These are phyloP conservation scores for Wickerhamiella azymoides DNA, from an alignment of 805 yeast genomes.

Conservation along the genomic window DNA sequence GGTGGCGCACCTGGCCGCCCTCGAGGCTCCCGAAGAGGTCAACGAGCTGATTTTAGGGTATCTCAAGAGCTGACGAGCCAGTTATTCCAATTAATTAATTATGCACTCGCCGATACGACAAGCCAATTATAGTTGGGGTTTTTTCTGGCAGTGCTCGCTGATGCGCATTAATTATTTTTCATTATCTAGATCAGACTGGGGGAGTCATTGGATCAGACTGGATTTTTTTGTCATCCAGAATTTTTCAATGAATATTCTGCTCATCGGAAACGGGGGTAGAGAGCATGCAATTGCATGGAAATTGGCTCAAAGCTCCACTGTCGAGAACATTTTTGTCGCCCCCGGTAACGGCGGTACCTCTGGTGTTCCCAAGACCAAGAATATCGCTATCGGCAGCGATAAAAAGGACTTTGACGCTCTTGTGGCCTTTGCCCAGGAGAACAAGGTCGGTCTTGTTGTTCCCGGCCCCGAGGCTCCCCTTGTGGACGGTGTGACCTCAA, in stretches of 20 bases:
- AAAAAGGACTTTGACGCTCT: slow-evolving; percentile 55
- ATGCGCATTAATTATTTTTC: too few species aligned
- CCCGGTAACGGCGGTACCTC: slow-evolving; percentile 93
- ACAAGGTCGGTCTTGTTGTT: slow-evolving; percentile 58
- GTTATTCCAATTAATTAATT: neutral
- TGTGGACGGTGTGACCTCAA: slow-evolving; percentile 76
- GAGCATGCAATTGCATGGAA: slow-evolving; percentile 96
- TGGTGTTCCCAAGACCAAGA: slow-evolving; percentile 40
- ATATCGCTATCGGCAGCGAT: slow-evolving; percentile 54
- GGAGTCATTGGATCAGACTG: too few species aligned
- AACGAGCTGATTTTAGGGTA: neutral
- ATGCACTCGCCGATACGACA: too few species aligned
- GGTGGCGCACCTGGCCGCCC: neutral
- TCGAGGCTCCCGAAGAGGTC: neutral
- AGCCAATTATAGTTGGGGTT: too few species aligned
- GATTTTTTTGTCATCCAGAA: neutral
- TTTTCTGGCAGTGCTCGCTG: too few species aligned
- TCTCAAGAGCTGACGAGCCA: neutral
- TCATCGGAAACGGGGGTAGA: slow-evolving; percentile 97
- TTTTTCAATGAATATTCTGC: slow-evolving; percentile 44
- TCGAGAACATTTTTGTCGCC: slow-evolving; percentile 67
- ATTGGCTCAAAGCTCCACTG: slow-evolving; percentile 62
- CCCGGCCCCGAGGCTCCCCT: slow-evolving; percentile 99
- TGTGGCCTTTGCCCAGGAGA: slow-evolving; percentile 57
- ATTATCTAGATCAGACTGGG: neutral